Base-by-base conservation (phyloP, 2,329 filamentous ascomycete species). In the Cladorrhinum sp. region DNA sequence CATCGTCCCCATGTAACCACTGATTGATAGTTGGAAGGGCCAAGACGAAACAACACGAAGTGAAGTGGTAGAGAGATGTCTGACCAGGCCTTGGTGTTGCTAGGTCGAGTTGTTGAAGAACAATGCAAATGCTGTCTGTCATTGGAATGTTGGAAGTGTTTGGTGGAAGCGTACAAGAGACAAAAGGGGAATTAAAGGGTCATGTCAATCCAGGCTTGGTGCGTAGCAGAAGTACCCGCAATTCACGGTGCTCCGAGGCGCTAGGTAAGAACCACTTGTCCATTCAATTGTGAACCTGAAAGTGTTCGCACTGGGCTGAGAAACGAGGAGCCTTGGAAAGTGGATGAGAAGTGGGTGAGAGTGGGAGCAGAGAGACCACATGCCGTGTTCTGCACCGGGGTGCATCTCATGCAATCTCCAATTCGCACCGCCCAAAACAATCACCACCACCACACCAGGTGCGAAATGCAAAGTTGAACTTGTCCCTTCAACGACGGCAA, bases 111-210 rank as follows among this genome's bases (percentile, higher is more conserved):
- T n/a, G 32, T 10, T 8, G 32, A 13, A 36, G 32, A 36, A 36
- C 32, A 36, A 36, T 36, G 32, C 32, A 36, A 36, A 12, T 36
- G 9, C 12, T 36, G 8, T 36, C 32, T 36, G 32, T 16, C 32
- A 36, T 12, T 36, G 27, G 13, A 24, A 24, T 20, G 13, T 50
- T 41, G 25, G n/a, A 51, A 36, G 18, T 36, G 29, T 29, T 29
- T 10, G 25, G 10, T 29, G 23, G 54, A 23, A 45, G 55, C 20
- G 27, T 5, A 45, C 48, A 49, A 53, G 51, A 59, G 57, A 53
- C 56, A 32, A 22, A 50, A 20, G 51, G 48, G 57, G 55, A 58
- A 64, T 66, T 63, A 66, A 63, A 63, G 59, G 59, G 59, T 60
- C 55, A 61, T 54, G 57, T 55, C 3, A 29, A 20, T 56, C 55